Percentiles rank a stretch among this genome's conserved stretches.
Evolutionary conservation across 352 stramenopile species (phyloP).

Genomic region (Peronospora destructor): DNA sequence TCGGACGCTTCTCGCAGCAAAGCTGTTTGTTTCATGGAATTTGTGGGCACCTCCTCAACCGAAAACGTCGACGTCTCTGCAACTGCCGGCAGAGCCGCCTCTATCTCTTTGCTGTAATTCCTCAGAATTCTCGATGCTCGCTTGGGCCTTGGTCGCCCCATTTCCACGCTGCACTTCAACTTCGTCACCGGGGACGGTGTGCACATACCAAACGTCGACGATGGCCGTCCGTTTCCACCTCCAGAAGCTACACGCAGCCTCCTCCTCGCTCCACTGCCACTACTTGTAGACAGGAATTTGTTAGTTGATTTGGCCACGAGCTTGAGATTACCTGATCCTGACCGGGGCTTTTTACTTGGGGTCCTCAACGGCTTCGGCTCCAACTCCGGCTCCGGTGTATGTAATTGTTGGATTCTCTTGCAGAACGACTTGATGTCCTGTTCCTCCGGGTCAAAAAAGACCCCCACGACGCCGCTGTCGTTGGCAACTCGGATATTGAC

Average conservation of each 20-base stretch:
- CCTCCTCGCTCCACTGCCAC: constrained; percentile 15
- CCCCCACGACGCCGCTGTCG: constrained; percentile 61
- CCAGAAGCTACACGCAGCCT: constrained; percentile 11
- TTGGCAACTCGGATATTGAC: constrained; percentile 69
- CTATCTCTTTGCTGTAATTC: constrained; percentile 44
- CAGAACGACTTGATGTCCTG: constrained; percentile 38
- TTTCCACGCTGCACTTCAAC: constrained; percentile 68
- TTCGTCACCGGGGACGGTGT: constrained; percentile 79
- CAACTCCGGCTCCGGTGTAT: not conserved
- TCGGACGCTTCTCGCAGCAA: constrained; percentile 15
- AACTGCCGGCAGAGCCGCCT: constrained; percentile 42
- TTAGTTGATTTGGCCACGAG: constrained; percentile 30
- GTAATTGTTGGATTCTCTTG: constrained; percentile 31
- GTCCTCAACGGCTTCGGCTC: constrained; percentile 15
- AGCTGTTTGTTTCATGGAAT: constrained; percentile 8
- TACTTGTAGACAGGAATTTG: constrained; percentile 26
- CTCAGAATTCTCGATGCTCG: constrained; percentile 40
- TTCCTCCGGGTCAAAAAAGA: constrained; percentile 61
- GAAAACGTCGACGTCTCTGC: constrained; percentile 11
- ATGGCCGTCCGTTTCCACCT: constrained; percentile 19
- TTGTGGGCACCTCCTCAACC: constrained; percentile 4
- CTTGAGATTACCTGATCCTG: constrained; percentile 18
- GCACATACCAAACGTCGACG: constrained; percentile 54
- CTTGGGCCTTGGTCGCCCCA: constrained; percentile 66
- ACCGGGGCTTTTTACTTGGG: constrained; percentile 19